Base-by-base conservation (phyloP, 306 rosid species). In the Gleditsia sinensis region DNA sequence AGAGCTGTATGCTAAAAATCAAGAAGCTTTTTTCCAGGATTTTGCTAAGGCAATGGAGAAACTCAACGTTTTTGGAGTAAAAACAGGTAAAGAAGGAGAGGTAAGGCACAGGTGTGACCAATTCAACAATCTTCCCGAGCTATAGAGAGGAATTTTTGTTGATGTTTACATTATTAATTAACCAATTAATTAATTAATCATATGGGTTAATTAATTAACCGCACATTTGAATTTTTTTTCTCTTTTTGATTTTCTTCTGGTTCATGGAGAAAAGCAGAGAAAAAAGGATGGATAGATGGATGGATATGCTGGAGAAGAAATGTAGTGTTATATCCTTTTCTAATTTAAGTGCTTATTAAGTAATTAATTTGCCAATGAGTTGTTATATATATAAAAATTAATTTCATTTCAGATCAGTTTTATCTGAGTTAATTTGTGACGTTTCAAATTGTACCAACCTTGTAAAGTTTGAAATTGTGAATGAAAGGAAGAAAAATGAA, bases 71-170 rank as follows among this genome's bases (percentile, higher is more conserved):
- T 6, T 37, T 16, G 53, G 75, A 0, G 84, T 86, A 0, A 86
- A 84, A 83, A 79, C 68, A 1, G 94, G 88, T 9, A 45, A 45
- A 0, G 1, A 53, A 6, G 87, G 87, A 14, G 87, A 83, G 19
- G 67, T 83, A 6, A 83, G 87, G 71, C 56, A 19, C 24, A 80
- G 87, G 77, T 83, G 87, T 76, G 87, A 83, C 21, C 87, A 67
- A 40, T 83, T 83, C 79, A 83, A 83, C 59, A 9, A 12, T 3
- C 24, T 60, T 65, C 64, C 51, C 33, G 76, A 16, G 0, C 5
- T 55, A 55, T 43, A 13, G 73, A 76, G 23, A 48, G 11, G 11
- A 57, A 9, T 37, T 5, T 2, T 16, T 49, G 24, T 32, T 2
- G 2, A 32, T 32, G 5, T 32, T 2, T 32, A 32, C 5, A 32